Conservation (phyloP, 768 basidiomycete species). For the Hericium erinaceus region DNA sequence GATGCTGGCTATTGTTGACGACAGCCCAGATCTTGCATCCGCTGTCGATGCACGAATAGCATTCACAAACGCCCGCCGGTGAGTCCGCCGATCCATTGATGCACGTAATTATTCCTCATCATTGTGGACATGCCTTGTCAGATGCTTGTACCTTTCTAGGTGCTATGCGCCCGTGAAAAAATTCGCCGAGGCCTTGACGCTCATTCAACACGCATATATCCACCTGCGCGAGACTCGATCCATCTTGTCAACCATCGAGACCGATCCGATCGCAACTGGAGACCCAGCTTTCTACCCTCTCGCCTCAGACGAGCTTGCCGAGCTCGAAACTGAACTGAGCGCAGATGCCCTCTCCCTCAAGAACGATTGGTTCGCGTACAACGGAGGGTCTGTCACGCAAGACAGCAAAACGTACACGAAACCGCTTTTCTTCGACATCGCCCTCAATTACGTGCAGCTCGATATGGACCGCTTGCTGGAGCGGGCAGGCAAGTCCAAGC, state of each 20-base stretch:
- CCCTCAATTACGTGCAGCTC: slow-evolving; percentile 83
- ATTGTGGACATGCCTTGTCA: slow-evolving; percentile 17
- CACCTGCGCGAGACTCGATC: slow-evolving; percentile 67
- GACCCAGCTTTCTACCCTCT: slow-evolving; percentile 50
- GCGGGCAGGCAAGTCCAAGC: slow-evolving; percentile 53
- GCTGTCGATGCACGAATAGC: slow-evolving; percentile 70
- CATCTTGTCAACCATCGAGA: slow-evolving; percentile 36
- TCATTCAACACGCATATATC: slow-evolving; percentile 63
- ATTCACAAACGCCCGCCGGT: slow-evolving; percentile 72
- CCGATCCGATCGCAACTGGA: slow-evolving; percentile 35
- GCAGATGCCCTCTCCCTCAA: slow-evolving; percentile 45
- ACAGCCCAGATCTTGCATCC: slow-evolving; percentile 72
- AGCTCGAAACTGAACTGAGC: slow-evolving; percentile 43
- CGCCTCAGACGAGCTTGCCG: slow-evolving; percentile 29
- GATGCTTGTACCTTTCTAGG: slow-evolving; percentile 69
- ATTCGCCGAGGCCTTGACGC: slow-evolving; percentile 62
- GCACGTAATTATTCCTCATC: not conserved
- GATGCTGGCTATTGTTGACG: slow-evolving; percentile 75
- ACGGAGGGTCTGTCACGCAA: slow-evolving; percentile 46
- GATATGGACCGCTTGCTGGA: slow-evolving; percentile 72
- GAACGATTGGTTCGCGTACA: slow-evolving; percentile 70
- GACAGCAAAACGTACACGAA: slow-evolving; percentile 56
- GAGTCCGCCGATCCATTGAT: slow-evolving; percentile 9
- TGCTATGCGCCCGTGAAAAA: slow-evolving; percentile 63
- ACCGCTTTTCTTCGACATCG: slow-evolving; percentile 89